These are phyloP conservation scores for Puccinia hordei DNA, from an alignment of 1,284 basidiomycete species.

Conservation along the genomic window DNA sequence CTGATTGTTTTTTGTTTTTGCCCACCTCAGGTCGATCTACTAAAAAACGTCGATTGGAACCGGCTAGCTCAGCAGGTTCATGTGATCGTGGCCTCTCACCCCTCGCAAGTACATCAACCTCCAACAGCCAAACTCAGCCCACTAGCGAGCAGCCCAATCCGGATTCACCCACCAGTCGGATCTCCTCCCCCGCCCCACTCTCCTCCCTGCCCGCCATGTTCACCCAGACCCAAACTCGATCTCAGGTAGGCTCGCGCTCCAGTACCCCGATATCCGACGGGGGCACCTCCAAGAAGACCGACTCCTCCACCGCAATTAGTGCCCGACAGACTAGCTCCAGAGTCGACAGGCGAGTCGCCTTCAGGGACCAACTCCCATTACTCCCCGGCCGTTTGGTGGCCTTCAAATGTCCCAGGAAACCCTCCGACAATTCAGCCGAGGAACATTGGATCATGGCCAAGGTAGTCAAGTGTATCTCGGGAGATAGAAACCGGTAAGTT, in stretches of 20 bases:
- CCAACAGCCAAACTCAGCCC: background rate
- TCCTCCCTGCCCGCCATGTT: slow-evolving; percentile 44
- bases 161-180: slow-evolving; percentile 42
- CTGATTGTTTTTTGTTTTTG: background rate
- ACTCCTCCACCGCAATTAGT: background rate
- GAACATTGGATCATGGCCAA: slow-evolving; percentile 62
- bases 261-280: slow-evolving; percentile 31
- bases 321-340: slow-evolving; percentile 5
- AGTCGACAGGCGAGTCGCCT: slow-evolving; percentile 49
- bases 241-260: slow-evolving; percentile 42
- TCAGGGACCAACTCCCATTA: slow-evolving; percentile 61
- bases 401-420: slow-evolving; percentile 57
- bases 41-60: slow-evolving; percentile 44
- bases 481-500: slow-evolving; percentile 59
- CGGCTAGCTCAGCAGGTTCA: slow-evolving; percentile 25
- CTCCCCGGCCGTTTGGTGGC: slow-evolving; percentile 61
- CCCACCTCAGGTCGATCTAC: slow-evolving; percentile 18
- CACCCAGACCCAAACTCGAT: slow-evolving; percentile 33
- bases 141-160: background rate
- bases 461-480: slow-evolving; percentile 59
- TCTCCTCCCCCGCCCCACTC: slow-evolving; percentile 53
- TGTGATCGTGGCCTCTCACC: slow-evolving; percentile 27
- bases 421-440: slow-evolving; percentile 44
- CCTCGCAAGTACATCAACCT: slow-evolving; percentile 19
- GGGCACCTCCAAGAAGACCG: slow-evolving; percentile 1